These are phyloP conservation scores for Recurvomyces mirabilis DNA, from an alignment of 495 filamentous ascomycete species.

Conservation along the genomic window DNA sequence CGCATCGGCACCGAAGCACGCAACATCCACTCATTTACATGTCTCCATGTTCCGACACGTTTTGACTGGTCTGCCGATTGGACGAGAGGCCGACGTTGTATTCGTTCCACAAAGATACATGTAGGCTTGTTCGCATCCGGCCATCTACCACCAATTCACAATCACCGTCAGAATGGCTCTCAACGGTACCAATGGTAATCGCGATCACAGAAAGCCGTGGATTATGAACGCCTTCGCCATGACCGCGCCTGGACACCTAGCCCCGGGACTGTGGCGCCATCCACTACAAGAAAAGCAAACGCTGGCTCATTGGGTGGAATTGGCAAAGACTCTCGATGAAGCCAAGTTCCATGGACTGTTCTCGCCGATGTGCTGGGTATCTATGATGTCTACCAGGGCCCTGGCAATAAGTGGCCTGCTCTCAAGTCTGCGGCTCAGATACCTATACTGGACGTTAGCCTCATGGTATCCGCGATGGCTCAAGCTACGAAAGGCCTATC, in stretches of 20 bases:
- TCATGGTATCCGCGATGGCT: conserved; percentile 25
- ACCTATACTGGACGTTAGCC: conserved; percentile 45
- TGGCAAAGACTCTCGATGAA: conserved; percentile 46
- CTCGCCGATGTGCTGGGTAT: conserved; percentile 48
- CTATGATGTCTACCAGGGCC: conserved; percentile 53
- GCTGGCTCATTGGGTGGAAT: conserved; percentile 45
- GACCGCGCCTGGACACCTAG: conserved; percentile 52
- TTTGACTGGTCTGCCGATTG: too few species aligned
- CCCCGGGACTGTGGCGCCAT: conserved; percentile 29
- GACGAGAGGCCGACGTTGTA: too few species aligned
- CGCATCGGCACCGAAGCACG: too few species aligned
- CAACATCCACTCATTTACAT: too few species aligned
- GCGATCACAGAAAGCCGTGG: conserved; percentile 47
- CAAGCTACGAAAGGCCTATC: conserved; percentile 44
- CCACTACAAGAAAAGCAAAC: conserved; percentile 47
- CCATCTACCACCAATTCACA: too few species aligned
- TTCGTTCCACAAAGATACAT: too few species aligned
- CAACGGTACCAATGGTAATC: too few species aligned
- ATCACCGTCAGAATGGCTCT: too few species aligned
- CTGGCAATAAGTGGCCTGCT: conserved; percentile 36
- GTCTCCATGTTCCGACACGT: too few species aligned
- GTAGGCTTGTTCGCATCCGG: too few species aligned
- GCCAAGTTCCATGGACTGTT: conserved; percentile 54
- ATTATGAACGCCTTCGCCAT: conserved; percentile 57
- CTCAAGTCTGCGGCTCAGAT: conserved; percentile 53